phyloP scores from a whole-genome alignment of 1,284 basidiomycete species.

The Leccinum solheimii region DNA sequence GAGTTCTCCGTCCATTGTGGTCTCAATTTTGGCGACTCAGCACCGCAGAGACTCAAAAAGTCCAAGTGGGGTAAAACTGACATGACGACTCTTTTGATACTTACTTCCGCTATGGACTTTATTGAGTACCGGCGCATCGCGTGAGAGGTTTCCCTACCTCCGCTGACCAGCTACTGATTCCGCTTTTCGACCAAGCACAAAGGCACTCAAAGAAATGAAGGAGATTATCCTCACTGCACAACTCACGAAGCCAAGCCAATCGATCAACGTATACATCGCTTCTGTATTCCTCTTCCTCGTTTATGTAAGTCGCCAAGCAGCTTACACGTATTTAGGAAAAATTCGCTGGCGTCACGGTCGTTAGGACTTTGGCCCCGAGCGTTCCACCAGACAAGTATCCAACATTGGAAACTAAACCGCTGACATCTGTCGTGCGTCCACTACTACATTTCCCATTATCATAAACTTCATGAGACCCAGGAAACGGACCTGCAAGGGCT shows the following conservation, averaged over 20 bases:
- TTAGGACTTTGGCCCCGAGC: slow-evolving; percentile 55
- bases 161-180: slow-evolving; percentile 12
- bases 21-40: slow-evolving; percentile 36
- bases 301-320: not conserved
- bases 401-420: slow-evolving; percentile 67
- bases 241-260: slow-evolving; percentile 73
- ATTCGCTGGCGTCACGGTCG: slow-evolving; percentile 60
- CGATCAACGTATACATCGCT: slow-evolving; percentile 59
- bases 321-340: slow-evolving; percentile 54
- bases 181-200: slow-evolving; percentile 51
- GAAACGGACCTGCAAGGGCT: slow-evolving; percentile 63
- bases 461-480: slow-evolving; percentile 37
- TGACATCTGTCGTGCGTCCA: slow-evolving; percentile 49
- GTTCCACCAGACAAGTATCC: slow-evolving; percentile 60
- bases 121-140: slow-evolving; percentile 75
- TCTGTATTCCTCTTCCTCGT: slow-evolving; percentile 46
- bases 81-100: slow-evolving; percentile 67
- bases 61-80: slow-evolving; percentile 46
- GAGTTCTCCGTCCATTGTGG: slow-evolving; percentile 61
- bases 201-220: slow-evolving; percentile 54
- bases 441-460: not conserved
- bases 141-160: slow-evolving; percentile 42
- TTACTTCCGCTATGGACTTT: slow-evolving; percentile 70
- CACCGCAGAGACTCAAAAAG: slow-evolving; percentile 43
- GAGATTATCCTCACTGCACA: slow-evolving; percentile 57